These are phyloP conservation scores for Entomortierella chlamydospora DNA, from an alignment of 192 early-diverging fungal genomes.

Conservation along the genomic window DNA sequence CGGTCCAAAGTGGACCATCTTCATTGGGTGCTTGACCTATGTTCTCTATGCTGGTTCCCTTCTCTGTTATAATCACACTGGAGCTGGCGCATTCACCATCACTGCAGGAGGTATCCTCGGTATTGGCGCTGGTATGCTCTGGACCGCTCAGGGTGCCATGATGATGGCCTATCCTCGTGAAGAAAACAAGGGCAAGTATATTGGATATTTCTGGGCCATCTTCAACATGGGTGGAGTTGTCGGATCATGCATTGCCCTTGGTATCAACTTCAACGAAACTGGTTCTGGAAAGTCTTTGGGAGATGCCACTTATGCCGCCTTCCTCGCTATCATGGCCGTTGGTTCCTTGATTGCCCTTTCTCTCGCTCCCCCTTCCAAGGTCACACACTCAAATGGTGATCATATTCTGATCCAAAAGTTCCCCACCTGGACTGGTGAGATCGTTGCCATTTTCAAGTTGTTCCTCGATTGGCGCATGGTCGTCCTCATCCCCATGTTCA, in stretches of 20 bases:
- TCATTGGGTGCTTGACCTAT: conserved; percentile 74
- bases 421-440: conserved; percentile 72
- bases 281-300: conserved; percentile 58
- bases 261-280: conserved; percentile 70
- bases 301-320: conserved; percentile 80
- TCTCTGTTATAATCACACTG: conserved; percentile 72
- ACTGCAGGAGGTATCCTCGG: conserved; percentile 84
- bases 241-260: conserved; percentile 81
- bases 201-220: conserved; percentile 90
- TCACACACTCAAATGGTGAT: conserved; percentile 76
- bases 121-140: conserved; percentile 79
- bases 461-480: conserved; percentile 76
- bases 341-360: conserved; percentile 69
- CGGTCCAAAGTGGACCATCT: conserved; percentile 77
- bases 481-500: conserved; percentile 75
- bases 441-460: conserved; percentile 62
- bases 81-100: conserved; percentile 72
- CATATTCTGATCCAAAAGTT: conserved; percentile 75
- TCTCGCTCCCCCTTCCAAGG: conserved; percentile 67
- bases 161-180: conserved; percentile 90
- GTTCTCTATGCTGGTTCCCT: conserved; percentile 85
- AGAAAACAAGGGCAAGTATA: conserved; percentile 83
- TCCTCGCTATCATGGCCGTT: conserved; percentile 74
- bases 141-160: conserved; percentile 85
- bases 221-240: conserved; percentile 86